A percentile compares a stretch with the other conserved stretches of the same genome.
These are phyloP conservation scores for Boeremia exigua DNA, from an alignment of 2,329 filamentous ascomycete species.

Conservation along the genomic window DNA sequence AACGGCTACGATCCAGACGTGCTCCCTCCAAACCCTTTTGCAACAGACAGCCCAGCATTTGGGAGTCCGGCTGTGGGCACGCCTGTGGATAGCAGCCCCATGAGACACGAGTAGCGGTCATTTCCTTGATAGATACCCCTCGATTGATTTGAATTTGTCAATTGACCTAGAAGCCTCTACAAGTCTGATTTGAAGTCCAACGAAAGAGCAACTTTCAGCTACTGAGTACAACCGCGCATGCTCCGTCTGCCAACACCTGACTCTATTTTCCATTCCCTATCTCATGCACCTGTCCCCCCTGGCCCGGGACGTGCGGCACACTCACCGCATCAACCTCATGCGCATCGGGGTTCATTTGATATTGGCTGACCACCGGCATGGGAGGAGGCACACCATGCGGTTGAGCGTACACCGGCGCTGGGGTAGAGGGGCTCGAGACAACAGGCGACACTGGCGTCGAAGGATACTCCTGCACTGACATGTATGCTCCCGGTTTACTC, in stretches of 20 bases:
- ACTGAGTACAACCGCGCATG: not conserved
- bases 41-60: conserved; percentile 14
- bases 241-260: not conserved
- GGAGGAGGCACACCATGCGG: conserved; percentile 13
- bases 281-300: conserved; percentile 24
- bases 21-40: conserved; percentile 31
- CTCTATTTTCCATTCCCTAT: conserved; percentile 17
- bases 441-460: conserved; percentile 11
- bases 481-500: conserved; percentile 27
- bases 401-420: conserved; percentile 32
- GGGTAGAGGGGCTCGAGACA: conserved; percentile 31
- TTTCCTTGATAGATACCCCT: conserved; percentile 6
- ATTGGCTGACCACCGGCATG: conserved; percentile 11
- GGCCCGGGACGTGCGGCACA: conserved; percentile 8
- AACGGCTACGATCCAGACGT: conserved; percentile 29
- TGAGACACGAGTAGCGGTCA: conserved; percentile 2
- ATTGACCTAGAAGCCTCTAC: not conserved
- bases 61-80: conserved; percentile 8
- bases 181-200: no score
- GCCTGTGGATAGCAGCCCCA: conserved; percentile 5
- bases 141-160: not conserved
- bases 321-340: conserved; percentile 32
- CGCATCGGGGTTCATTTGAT: conserved; percentile 15
- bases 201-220: not conserved
- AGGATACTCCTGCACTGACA: conserved; percentile 24